Evolutionary conservation across 768 basidiomycete species (phyloP).

Genomic region (Leccinum arenicola): DNA sequence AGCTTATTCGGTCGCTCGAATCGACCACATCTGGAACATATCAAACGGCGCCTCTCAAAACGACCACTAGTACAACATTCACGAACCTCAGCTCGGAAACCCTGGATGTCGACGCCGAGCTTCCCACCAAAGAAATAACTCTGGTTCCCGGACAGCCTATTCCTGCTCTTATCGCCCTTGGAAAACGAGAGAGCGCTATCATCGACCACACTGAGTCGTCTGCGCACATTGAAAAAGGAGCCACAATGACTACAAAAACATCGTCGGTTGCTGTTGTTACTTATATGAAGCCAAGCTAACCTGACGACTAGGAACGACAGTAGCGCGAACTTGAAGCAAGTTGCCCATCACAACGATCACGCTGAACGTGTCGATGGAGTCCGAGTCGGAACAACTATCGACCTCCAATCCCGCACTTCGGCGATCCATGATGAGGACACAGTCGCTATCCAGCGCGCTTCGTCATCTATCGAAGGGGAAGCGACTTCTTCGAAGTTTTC

Average conservation of each 20-base stretch:
- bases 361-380: neutral
- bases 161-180: neutral
- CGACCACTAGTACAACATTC: neutral
- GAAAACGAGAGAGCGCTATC: neutral
- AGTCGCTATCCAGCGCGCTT: neutral
- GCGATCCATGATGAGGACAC: neutral
- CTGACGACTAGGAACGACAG: neutral
- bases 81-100: neutral
- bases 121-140: neutral
- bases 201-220: neutral
- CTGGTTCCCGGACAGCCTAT: neutral
- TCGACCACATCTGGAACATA: neutral
- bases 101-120: neutral
- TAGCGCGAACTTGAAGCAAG: neutral
- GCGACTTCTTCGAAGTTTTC: neutral
- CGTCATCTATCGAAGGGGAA: neutral
- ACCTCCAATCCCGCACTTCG: neutral
- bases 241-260: neutral
- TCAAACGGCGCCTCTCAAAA: neutral
- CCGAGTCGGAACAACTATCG: neutral
- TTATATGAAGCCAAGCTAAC: neutral
- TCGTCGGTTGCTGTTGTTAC: slow-evolving; percentile 5
- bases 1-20: neutral
- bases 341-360: neutral
- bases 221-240: neutral